Percentiles rank a stretch among this genome's conserved stretches.
Conservation (phyloP, 1,139 yeast genomes). For the Ogataea hybrid region DNA sequence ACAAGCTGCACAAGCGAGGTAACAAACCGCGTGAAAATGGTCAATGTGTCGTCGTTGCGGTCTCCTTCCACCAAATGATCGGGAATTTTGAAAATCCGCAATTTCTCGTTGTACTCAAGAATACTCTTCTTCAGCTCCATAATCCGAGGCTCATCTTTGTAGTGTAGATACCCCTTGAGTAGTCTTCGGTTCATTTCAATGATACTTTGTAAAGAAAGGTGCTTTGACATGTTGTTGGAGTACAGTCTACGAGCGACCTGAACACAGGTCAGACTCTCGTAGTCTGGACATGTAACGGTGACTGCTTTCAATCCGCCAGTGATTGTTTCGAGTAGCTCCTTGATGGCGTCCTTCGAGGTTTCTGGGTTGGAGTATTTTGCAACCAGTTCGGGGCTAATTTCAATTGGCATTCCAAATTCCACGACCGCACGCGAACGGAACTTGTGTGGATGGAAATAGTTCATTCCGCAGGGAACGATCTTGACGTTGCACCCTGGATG, state of each 20-base stretch:
- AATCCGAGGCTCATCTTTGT: slow-evolving; percentile 69
- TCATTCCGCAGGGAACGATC: slow-evolving; percentile 96
- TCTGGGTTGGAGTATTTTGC: slow-evolving; percentile 61
- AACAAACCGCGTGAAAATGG: slow-evolving; percentile 45
- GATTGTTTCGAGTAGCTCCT: slow-evolving; percentile 64
- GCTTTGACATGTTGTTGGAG: slow-evolving; percentile 66
- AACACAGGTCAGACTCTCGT: slow-evolving; percentile 85
- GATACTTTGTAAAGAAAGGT: slow-evolving; percentile 75
- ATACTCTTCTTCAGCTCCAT: slow-evolving; percentile 59
- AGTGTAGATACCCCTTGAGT: slow-evolving; percentile 74
- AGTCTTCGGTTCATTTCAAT: slow-evolving; percentile 89
- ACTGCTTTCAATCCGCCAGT: slow-evolving; percentile 81
- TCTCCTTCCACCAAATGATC: slow-evolving; percentile 86
- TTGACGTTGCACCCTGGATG: slow-evolving; percentile 72
- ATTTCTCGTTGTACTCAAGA: slow-evolving; percentile 61
- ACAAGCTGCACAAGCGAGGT: slow-evolving; percentile 54
- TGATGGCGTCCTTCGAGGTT: slow-evolving; percentile 71
- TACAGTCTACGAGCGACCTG: slow-evolving; percentile 93
- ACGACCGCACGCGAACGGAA: slow-evolving; percentile 93
- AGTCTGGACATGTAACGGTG: slow-evolving; percentile 89
- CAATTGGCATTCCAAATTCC: slow-evolving; percentile 90
- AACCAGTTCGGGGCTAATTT: slow-evolving; percentile 62
- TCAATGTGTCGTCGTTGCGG: slow-evolving; percentile 41
- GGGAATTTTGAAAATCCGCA: slow-evolving; percentile 70
- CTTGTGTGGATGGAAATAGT: slow-evolving; percentile 93